Percentiles rank a stretch among this genome's conserved stretches.
These are phyloP conservation scores for Silene coronaria DNA, from an alignment of 179 eudicot species.

Conservation along the genomic window DNA sequence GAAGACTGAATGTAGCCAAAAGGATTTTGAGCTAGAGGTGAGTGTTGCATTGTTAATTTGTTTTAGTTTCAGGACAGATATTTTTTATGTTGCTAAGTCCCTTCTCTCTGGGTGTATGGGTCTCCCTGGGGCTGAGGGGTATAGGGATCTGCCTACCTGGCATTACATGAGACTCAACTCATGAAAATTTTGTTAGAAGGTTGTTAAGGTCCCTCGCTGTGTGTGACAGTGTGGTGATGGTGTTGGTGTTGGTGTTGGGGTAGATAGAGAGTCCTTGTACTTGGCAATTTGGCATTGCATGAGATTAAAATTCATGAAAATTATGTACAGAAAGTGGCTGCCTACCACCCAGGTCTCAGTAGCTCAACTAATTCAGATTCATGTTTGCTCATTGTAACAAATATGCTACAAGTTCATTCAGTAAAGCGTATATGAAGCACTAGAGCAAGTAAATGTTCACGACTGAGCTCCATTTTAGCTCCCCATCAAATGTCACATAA, in stretches of 20 bases:
- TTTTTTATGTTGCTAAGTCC: neutral
- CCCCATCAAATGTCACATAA: neutral
- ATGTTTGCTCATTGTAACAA: neutral
- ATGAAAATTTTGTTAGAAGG: neutral
- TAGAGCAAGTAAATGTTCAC: neutral
- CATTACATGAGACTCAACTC: neutral
- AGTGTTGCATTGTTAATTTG: constrained; percentile 5
- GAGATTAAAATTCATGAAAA: neutral
- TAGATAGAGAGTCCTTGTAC: no score
- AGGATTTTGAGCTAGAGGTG: constrained; percentile 93
- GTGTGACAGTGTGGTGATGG: neutral
- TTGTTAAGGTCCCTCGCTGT: neutral
- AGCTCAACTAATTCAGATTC: neutral
- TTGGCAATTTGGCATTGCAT: no score
- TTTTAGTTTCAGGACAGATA: neutral
- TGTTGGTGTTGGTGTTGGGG: no score
- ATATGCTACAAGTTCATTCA: neutral
- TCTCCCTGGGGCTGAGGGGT: no score
- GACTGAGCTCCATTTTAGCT: neutral
- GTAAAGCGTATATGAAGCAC: neutral
- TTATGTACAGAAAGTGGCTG: neutral
- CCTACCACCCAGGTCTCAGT: neutral
- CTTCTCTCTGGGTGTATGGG: neutral
- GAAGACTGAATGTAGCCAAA: constrained; percentile 86
- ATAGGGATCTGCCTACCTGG: no score